phyloP scores from a whole-genome alignment of 2,329 filamentous ascomycete species.

The Chlorencoelia australis region DNA sequence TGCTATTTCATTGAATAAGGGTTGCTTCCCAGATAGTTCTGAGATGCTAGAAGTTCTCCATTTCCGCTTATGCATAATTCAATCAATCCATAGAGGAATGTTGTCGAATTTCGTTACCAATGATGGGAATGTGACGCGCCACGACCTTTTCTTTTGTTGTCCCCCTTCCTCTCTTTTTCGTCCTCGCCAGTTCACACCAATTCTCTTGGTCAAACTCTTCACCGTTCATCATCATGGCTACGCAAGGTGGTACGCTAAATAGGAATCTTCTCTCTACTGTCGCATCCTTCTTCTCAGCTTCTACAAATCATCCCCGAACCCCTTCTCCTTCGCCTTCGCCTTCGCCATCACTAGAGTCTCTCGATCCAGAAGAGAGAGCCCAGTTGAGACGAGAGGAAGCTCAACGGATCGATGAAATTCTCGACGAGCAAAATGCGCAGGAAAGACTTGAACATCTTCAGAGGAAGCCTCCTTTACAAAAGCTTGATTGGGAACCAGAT shows the following conservation, averaged over 20 bases:
- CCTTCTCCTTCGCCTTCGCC: background rate
- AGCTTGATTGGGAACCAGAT: slow-evolving; percentile 5
- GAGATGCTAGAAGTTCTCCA: no score
- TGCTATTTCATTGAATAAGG: no score
- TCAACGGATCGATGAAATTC: slow-evolving; percentile 4
- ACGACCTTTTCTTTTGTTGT: background rate
- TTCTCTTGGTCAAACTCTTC: no score
- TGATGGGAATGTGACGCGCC: background rate
- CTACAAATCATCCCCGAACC: no score
- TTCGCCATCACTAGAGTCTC: background rate
- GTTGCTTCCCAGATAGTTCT: no score
- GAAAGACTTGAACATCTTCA: slow-evolving; percentile 1
- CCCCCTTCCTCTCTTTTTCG: background rate
- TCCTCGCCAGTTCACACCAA: background rate
- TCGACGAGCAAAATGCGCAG: slow-evolving; percentile 7
- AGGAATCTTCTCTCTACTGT: no score
- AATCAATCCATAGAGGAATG: no score
- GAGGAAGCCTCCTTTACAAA: background rate
- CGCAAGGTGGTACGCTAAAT: no score
- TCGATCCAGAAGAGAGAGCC: background rate
- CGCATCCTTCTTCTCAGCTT: no score
- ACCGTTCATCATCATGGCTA: no score
- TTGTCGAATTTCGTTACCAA: no score
- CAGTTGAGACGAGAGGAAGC: slow-evolving; percentile 3
- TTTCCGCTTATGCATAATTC: no score